A percentile compares a stretch with the other conserved stretches of the same genome.
These are phyloP conservation scores for Anisogramma anomala DNA, from an alignment of 2,329 filamentous ascomycete genomes.

Conservation along the genomic window DNA sequence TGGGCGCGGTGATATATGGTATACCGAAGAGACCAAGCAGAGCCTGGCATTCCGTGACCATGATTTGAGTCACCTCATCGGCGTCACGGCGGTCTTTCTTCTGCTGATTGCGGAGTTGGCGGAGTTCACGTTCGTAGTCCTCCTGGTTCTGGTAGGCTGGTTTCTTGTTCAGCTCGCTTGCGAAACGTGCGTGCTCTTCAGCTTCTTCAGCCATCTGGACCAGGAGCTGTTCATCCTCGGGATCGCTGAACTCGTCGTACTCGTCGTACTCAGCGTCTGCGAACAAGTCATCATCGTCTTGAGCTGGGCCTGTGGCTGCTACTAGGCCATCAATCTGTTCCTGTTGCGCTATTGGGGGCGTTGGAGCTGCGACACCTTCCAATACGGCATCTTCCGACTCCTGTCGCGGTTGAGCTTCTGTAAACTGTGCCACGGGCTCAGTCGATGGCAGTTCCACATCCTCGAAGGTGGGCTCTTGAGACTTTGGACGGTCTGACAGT, in stretches of 20 bases:
- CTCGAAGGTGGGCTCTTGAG: slow-evolving; percentile 19
- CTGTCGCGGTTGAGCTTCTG: slow-evolving; percentile 20
- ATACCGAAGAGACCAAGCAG: slow-evolving; percentile 83
- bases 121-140: slow-evolving; percentile 79
- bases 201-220: slow-evolving; percentile 79
- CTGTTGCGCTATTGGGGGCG: slow-evolving; percentile 16
- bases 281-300: slow-evolving; percentile 15
- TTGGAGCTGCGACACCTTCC: slow-evolving; percentile 17
- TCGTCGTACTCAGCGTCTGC: slow-evolving; percentile 56
- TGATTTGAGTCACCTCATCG: slow-evolving; percentile 91
- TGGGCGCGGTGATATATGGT: slow-evolving; percentile 92
- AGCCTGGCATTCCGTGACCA: slow-evolving; percentile 91
- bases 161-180: slow-evolving; percentile 72
- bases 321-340: slow-evolving; percentile 18
- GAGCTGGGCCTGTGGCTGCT: slow-evolving; percentile 7
- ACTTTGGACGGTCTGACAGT: slow-evolving; percentile 19
- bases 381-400: slow-evolving; percentile 17
- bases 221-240: slow-evolving; percentile 83
- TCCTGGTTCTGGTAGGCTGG: slow-evolving; percentile 56
- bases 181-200: slow-evolving; percentile 88
- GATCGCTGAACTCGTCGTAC: slow-evolving; percentile 67
- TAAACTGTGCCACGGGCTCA: slow-evolving; percentile 3
- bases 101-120: slow-evolving; percentile 80
- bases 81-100: slow-evolving; percentile 93
- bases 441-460: slow-evolving; percentile 21